These are phyloP conservation scores for Lentinula detonsa DNA, from an alignment of 768 basidiomycete species.

Conservation along the genomic window DNA sequence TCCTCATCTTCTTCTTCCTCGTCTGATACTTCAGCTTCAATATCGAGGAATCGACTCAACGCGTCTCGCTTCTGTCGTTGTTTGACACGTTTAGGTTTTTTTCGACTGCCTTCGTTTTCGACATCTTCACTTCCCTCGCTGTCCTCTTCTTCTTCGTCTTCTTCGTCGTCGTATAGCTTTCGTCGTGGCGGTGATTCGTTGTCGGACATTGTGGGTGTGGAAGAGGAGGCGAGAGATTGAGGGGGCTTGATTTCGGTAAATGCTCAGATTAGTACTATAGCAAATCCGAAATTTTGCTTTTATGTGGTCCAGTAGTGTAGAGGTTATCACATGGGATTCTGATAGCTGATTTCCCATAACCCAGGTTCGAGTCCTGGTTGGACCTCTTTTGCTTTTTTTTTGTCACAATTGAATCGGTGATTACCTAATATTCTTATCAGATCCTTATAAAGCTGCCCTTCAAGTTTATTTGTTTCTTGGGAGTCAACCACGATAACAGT, in stretches of 20 bases:
- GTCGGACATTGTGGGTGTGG: conserved; percentile 37
- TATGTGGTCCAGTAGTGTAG: not conserved
- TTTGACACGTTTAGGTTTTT: conserved; percentile 51
- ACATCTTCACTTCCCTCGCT: conserved; percentile 51
- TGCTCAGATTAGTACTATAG: not conserved
- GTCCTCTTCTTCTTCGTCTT: conserved; percentile 40
- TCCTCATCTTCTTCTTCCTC: conserved; percentile 93
- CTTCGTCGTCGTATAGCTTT: conserved; percentile 25
- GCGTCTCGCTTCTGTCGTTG: conserved; percentile 61
- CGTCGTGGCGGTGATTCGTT: conserved; percentile 18
- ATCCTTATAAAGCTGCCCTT: too few species aligned
- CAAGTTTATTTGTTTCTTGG: too few species aligned
- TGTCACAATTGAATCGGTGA: not conserved
- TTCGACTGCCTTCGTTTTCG: conserved; percentile 37
- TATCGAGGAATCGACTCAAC: conserved; percentile 85
- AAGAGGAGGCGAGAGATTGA: conserved; percentile 7
- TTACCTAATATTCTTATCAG: too few species aligned
- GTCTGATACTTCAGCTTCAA: conserved; percentile 93
- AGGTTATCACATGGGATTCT: not conserved
- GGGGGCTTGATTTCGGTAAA: too few species aligned
- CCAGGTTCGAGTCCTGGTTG: conserved; percentile 10
- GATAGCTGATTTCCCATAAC: not conserved
- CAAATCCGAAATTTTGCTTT: rapidly evolving
- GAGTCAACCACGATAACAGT: too few species aligned
- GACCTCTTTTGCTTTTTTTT: not conserved